phyloP scores from a whole-genome alignment of 306 rosid genomes.

The Acacia acuminata region DNA sequence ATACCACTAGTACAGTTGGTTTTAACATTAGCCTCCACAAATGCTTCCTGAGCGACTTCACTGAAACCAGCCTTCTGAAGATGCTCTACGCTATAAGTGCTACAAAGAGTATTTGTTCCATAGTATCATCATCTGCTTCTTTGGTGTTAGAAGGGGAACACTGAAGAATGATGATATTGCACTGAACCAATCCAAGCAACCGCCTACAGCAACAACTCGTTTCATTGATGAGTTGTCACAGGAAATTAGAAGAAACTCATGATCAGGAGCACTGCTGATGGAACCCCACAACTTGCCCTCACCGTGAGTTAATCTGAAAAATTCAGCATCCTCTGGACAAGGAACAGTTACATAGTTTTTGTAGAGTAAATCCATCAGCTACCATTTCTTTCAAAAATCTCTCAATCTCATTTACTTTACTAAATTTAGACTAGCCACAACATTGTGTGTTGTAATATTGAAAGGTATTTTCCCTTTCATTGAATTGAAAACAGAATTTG shows the following conservation, averaged over 20 bases:
- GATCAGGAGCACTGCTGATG: conserved; percentile 59
- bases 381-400: too few species aligned
- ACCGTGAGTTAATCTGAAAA: conserved; percentile 82
- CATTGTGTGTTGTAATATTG: too few species aligned
- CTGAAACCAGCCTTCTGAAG: conserved; percentile 75
- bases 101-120: conserved; percentile 43
- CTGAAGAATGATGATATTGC: conserved; percentile 64
- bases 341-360: too few species aligned
- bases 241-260: conserved; percentile 75
- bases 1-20: conserved; percentile 74
- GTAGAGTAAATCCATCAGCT: too few species aligned
- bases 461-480: too few species aligned
- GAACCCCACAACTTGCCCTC: conserved; percentile 88
- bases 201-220: conserved; percentile 80
- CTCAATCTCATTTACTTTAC: too few species aligned
- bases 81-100: conserved; percentile 63
- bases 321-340: conserved; percentile 60
- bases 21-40: conserved; percentile 77
- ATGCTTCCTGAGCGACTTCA: conserved; percentile 81
- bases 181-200: conserved; percentile 91
- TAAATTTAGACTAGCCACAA: too few species aligned
- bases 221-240: conserved; percentile 73
- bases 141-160: conserved; percentile 49
- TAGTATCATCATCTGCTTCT: conserved; percentile 40
- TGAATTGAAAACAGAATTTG: too few species aligned